Evolutionary conservation across 371 early-diverging fungal genomes (phyloP), one percentile per base, ranked within the genome.

Genomic region (Syncephalastrum racemosum): DNA sequence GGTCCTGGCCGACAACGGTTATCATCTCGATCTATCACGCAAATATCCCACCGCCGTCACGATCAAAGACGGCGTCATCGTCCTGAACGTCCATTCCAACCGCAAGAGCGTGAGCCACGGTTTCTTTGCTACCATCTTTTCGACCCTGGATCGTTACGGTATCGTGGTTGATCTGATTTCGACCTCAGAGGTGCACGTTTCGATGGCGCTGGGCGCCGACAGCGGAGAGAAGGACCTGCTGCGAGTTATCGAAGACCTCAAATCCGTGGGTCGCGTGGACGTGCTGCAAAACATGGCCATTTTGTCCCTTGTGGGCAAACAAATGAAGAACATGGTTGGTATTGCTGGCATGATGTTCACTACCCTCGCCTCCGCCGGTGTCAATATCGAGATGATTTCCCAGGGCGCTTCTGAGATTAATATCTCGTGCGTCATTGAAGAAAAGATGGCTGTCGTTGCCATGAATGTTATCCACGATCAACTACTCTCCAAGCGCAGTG

Each of bases 321-420:
- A 94, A 63, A 96, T 99, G 97, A 87, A 92, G 47, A 92, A 94
- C 71, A 89, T 91, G 90, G 94, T 96, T 22, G 99, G 99, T 61
- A 89, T 94, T 54, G 91, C 96, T 19, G 90, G 94, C 13, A 82
- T 82, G 64, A 95, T 99, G 95, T 98, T 99, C 71, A 80, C 83
- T 19, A 91, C 92, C 1, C 74, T 99, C 49, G 96, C 96, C 18
- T 84, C 83, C 45, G 87, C 91, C 50, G 81, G 86, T 53, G 90
- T 97, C 63, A 99, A 96, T 67, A 95, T 99, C 58, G 98, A 98
- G 71, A 99, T 98, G 95, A 96, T 98, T 60, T 94, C 94, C 10
- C 98, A 98, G 76, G 98, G 99, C 43, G 91, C 96, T 13, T 89
- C 89, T 2, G 98, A 98, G 75, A 97, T 97, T 71, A 98, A 97